Percentiles rank a stretch among this genome's conserved stretches.
Evolutionary conservation across 352 stramenopile genomes (phyloP).

Genomic region (Phytophthora capsici): DNA sequence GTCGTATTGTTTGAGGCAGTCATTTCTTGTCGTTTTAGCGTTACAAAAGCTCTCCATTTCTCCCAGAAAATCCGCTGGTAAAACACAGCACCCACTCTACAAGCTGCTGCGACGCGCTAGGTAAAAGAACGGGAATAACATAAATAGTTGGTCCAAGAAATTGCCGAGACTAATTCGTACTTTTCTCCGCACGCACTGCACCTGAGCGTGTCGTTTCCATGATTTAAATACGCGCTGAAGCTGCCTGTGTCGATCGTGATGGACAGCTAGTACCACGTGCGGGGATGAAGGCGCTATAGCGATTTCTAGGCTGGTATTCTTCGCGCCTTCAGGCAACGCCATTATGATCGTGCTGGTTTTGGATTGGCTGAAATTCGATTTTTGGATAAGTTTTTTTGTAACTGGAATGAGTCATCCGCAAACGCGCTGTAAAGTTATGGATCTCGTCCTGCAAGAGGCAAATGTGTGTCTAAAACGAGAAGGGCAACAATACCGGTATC

Average conservation of each 20-base stretch:
- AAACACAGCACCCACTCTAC: constrained; percentile 50
- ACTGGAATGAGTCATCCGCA: neutral
- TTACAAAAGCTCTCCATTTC: constrained; percentile 38
- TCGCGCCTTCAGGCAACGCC: too few relatives aligned
- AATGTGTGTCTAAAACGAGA: neutral
- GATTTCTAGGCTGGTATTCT: neutral
- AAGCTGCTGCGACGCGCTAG: constrained; percentile 50
- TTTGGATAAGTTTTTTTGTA: too few relatives aligned
- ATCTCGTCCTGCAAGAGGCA: neutral
- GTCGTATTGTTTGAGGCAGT: neutral
- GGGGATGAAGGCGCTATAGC: neutral
- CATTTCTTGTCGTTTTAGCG: neutral
- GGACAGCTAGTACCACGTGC: constrained; percentile 21
- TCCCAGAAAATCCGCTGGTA: constrained; percentile 46
- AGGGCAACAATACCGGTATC: neutral
- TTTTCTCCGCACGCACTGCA: constrained; percentile 28
- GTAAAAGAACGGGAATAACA: neutral
- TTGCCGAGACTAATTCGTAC: neutral
- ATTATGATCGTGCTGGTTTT: too few relatives aligned
- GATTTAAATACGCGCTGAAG: constrained; percentile 32
- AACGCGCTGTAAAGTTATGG: neutral
- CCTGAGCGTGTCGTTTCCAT: constrained; percentile 36
- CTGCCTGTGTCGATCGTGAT: constrained; percentile 39
- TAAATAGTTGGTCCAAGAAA: neutral
- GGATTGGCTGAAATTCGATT: constrained; percentile 20